Evolutionary conservation across 768 basidiomycete genomes (phyloP), one percentile per base, ranked within the genome.

Genomic region (Galerina sulciceps): DNA sequence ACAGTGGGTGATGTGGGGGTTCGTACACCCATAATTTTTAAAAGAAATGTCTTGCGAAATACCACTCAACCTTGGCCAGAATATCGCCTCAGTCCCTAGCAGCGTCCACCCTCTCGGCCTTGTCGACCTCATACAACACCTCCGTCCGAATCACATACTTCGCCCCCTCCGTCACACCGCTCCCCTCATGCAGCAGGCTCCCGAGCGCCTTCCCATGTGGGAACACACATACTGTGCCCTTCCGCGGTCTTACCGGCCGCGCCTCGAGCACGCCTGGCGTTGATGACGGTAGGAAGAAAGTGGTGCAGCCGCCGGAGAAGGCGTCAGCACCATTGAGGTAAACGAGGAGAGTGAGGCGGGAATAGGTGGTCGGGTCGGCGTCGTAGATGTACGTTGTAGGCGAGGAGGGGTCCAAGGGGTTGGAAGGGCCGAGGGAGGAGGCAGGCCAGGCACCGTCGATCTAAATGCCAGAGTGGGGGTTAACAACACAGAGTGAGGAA

Each of bases 361-460:
- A 82, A 70, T 79, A 81, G 3, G 81, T 71, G 1, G 78, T 71
- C 18, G 79, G 76, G 58, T 79, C 75, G 13, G 76, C 80, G 71
- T 83, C 81, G 72, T 83, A 82, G 38, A 82, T 64, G 65, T 84
- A 83, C 4, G 70, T 67, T 36, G 74, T 69, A 22, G 55, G 52
- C 15, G 15, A 45, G 10, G 60, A 38, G 0, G 62, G 50, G 53
- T 79, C 75, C 1, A 76, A 72, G 0, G 79, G 77, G 10, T 63
- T 71, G 2, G 76, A 70, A 56, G 59, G 54, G 1, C 26, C 26
- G 5, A 81, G 65, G 0, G 80, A 79, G 0, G 79, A 80, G 8
- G 79, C 75, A 20, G 83, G 81, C 83, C 83, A 84, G 0, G 81
- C 81, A 4, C 83, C 83, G 63, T 83, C 83, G 55, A 83, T 81